phyloP scores from a whole-genome alignment of 2,329 filamentous ascomycete species.

The Rutstroemia sp. region DNA sequence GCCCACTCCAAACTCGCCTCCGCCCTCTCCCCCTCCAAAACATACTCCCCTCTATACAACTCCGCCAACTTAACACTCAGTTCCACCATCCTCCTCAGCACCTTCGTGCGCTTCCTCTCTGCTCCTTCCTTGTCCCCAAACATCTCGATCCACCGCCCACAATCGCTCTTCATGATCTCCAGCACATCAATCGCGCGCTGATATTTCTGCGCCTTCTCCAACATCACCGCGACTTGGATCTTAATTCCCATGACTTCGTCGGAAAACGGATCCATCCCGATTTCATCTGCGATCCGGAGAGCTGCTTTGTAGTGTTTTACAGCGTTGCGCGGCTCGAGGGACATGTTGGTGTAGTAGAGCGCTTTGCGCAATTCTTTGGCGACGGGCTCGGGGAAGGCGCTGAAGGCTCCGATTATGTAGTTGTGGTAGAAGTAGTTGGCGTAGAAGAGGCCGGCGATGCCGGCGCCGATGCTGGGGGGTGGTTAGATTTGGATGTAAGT shows the following conservation, averaged over 20 bases:
- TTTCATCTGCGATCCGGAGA: constrained; percentile 62
- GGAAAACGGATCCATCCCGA: constrained; percentile 79
- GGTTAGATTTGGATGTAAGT: background rate
- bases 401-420: constrained; percentile 35
- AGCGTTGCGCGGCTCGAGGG: constrained; percentile 67
- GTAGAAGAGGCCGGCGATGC: constrained; percentile 22
- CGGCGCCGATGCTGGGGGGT: constrained; percentile 21
- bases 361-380: constrained; percentile 75
- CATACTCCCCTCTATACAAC: constrained; percentile 69
- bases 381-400: constrained; percentile 59
- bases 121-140: constrained; percentile 44
- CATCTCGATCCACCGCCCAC: constrained; percentile 50
- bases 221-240: constrained; percentile 69
- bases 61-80: constrained; percentile 80
- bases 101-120: constrained; percentile 47
- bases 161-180: constrained; percentile 67
- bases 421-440: constrained; percentile 27
- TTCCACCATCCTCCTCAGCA: constrained; percentile 67
- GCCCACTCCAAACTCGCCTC: constrained; percentile 73
- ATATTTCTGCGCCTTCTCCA: constrained; percentile 69
- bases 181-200: constrained; percentile 67
- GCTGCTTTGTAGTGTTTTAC: constrained; percentile 79
- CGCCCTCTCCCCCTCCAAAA: constrained; percentile 65
- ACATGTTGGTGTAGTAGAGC: constrained; percentile 76
- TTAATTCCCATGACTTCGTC: constrained; percentile 88